A percentile compares a stretch with the other conserved stretches of the same genome.
Evolutionary conservation across 116 monocot species (phyloP).

Genomic region (Cymodocea nodosa): DNA sequence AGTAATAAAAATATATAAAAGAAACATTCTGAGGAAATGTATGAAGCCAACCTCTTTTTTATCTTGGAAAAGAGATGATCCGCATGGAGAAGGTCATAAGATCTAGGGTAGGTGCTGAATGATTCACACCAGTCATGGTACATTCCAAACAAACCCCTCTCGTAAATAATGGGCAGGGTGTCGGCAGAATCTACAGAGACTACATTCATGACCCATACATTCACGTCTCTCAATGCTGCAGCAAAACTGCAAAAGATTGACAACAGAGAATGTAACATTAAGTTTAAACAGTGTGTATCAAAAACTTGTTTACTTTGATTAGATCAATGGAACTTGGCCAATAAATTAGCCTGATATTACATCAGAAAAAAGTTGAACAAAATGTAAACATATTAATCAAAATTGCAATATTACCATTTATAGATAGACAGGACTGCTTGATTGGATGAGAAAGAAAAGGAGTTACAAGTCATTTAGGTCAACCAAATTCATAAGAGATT

Average conservation of each 20-base stretch:
- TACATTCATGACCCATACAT: slow-evolving; percentile 91
- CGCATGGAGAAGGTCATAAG: slow-evolving; percentile 88
- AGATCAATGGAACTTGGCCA: background rate
- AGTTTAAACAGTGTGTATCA: slow-evolving; percentile 1
- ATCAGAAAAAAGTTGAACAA: no score
- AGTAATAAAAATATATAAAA: background rate
- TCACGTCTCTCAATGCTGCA: slow-evolving; percentile 67
- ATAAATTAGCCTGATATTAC: no score
- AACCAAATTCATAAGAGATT: no score
- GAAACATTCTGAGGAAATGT: background rate
- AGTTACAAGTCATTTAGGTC: no score
- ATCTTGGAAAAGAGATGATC: slow-evolving; percentile 82
- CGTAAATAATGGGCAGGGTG: slow-evolving; percentile 79
- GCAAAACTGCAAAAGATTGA: slow-evolving; percentile 54
- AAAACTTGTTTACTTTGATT: background rate
- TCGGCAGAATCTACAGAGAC: slow-evolving; percentile 78
- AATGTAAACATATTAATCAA: no score
- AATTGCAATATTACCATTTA: no score
- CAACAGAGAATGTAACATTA: background rate
- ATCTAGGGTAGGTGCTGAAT: slow-evolving; percentile 83
- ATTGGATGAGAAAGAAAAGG: no score
- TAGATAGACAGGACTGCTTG: no score
- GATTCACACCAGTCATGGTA: slow-evolving; percentile 98
- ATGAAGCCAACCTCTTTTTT: slow-evolving; percentile 38
- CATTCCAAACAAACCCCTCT: slow-evolving; percentile 86